Evolutionary conservation across 2,329 filamentous ascomycete genomes (phyloP), one percentile per base, ranked within the genome.

Genomic region (Aspergillus versicolor): DNA sequence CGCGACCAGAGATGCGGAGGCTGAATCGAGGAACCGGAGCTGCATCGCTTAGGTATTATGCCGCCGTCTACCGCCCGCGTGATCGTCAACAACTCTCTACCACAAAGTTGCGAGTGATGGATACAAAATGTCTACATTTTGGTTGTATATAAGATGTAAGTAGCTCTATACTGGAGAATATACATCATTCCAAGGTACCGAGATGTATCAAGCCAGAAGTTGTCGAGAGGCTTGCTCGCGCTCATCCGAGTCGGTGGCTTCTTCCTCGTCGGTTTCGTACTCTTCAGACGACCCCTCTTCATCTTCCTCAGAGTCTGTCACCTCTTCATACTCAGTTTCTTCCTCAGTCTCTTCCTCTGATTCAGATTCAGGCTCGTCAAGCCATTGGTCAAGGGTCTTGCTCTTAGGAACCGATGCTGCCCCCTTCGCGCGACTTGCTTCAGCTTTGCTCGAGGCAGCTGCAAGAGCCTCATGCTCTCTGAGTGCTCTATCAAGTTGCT

Each of bases 311-410:
- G 80, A 80, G 0, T 80, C 80, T 0, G 79, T 79, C 0, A 82
- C 81, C 2, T 80, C 80, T 1, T 81, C 80, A 3, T 76, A 74
- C 9, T 79, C 78, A 13, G 78, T 78, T 7, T 78, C 79, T 6
- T 81, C 78, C 2, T 79, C 78, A 13, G 78, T 78, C 7, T 78
- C 79, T 5, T 81, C 78, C 2, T 82, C 82, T 5, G 81, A 79
- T 6, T 81, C 81, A 2, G 79, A 81, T 22, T 82, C 81, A 9
- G 81, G 79, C 11, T 82, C 83, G 2, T 88, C 91, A 56, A 97
- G 79, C 92, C 94, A 97, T 71, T 96, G 91, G 77, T 97, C 92
- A 61, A 99, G 77, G 19, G 88, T 91, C 82, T 96, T 96, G 41
- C 85, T 85, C 51, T 86, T 86, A 5, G 67, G 58, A 13, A 62